phyloP scores from a whole-genome alignment of 305 asterid species.

The Ilex paraguariensis region DNA sequence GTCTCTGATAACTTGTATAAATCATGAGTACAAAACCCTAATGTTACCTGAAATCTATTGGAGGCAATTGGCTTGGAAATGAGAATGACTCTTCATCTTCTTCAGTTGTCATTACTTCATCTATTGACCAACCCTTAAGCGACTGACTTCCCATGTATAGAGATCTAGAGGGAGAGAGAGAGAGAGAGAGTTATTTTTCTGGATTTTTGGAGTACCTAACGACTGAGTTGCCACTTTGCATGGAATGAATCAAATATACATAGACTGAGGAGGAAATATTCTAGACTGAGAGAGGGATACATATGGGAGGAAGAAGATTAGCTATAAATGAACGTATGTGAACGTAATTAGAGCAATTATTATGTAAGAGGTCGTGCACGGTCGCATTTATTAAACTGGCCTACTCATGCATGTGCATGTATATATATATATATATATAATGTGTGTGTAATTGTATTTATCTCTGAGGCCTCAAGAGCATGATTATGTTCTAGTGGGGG shows the following conservation, averaged over 20 bases:
- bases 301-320: conserved; percentile 4
- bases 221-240: background rate
- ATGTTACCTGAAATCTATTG: conserved; percentile 48
- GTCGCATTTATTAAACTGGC: conserved; percentile 26
- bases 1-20: background rate
- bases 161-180: background rate
- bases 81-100: conserved; percentile 26
- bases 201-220: conserved; percentile 10
- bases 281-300: conserved; percentile 20
- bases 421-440: too few relatives aligned
- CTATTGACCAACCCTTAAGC: conserved; percentile 32
- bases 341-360: conserved; percentile 41
- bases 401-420: background rate
- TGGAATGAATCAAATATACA: conserved; percentile 5
- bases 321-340: conserved; percentile 22
- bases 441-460: too few relatives aligned
- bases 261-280: too few relatives aligned
- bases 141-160: conserved; percentile 24
- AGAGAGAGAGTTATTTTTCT: background rate
- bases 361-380: conserved; percentile 59
- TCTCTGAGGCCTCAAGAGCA: too few relatives aligned
- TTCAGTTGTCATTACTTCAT: conserved; percentile 22
- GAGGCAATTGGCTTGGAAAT: conserved; percentile 32
- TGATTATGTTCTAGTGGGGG: too few relatives aligned
- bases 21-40: background rate